phyloP scores from a whole-genome alignment of 345 rosid species.

The Limnanthes douglasii region DNA sequence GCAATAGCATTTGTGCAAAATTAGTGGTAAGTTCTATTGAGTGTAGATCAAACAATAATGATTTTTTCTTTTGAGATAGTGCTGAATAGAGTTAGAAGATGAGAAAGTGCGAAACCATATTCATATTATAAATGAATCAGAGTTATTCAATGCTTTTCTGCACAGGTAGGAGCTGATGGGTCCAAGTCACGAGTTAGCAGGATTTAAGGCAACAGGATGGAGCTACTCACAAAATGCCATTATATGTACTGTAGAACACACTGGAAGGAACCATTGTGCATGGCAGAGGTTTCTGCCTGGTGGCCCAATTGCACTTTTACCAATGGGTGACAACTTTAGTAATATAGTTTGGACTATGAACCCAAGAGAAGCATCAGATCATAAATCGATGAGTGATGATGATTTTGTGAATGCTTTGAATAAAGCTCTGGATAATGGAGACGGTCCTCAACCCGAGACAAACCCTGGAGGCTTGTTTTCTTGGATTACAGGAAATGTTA shows the following conservation, averaged over 20 bases:
- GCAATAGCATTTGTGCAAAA: slow-evolving; percentile 54
- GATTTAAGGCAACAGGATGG: slow-evolving; percentile 81
- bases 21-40: slow-evolving; percentile 53
- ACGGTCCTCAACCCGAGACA: slow-evolving; percentile 67
- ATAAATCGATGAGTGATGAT: slow-evolving; percentile 56
- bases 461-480: slow-evolving; percentile 26
- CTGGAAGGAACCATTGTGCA: slow-evolving; percentile 47
- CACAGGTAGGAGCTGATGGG: slow-evolving; percentile 93
- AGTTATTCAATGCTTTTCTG: background rate
- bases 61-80: too few relatives aligned
- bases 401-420: slow-evolving; percentile 67
- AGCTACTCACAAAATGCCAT: slow-evolving; percentile 81
- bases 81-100: too few relatives aligned
- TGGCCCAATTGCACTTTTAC: slow-evolving; percentile 89
- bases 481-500: slow-evolving; percentile 34
- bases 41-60: background rate
- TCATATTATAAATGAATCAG: background rate
- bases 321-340: slow-evolving; percentile 76
- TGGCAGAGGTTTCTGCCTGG: slow-evolving; percentile 94
- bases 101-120: too few relatives aligned
- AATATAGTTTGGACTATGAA: slow-evolving; percentile 94
- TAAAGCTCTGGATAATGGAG: slow-evolving; percentile 71
- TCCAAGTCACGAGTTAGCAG: slow-evolving; percentile 72
- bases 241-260: slow-evolving; percentile 86
- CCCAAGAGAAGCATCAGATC: slow-evolving; percentile 52